phyloP scores from a whole-genome alignment of 345 rosid genomes.

The Streptanthus diversifolius region DNA sequence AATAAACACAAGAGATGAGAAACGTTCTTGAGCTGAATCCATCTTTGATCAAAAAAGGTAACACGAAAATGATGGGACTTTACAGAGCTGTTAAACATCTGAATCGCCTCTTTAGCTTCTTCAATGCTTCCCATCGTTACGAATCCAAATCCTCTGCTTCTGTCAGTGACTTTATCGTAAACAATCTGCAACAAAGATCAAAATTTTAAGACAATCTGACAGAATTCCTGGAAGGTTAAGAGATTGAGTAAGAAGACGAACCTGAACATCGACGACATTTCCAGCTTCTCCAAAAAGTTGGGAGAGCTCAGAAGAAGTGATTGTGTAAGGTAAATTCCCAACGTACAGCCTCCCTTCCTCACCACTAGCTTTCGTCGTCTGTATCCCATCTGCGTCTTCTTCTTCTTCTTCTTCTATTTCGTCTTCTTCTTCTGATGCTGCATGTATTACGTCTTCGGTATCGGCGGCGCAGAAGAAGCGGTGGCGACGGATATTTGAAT shows the following conservation, averaged over 20 bases:
- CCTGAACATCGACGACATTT: slow-evolving; percentile 65
- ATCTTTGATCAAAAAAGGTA: neutral
- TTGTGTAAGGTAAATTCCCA: slow-evolving; percentile 75
- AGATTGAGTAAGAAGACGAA: slow-evolving; percentile 9
- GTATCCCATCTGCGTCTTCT: slow-evolving; percentile 33
- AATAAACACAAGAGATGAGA: neutral
- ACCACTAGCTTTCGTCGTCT: slow-evolving; percentile 30
- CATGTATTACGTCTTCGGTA: slow-evolving; percentile 27
- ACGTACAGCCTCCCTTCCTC: slow-evolving; percentile 72
- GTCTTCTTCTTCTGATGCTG: slow-evolving; percentile 18
- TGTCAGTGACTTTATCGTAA: slow-evolving; percentile 71
- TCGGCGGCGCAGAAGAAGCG: slow-evolving; percentile 37
- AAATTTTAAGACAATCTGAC: neutral
- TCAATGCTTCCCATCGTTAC: slow-evolving; percentile 70
- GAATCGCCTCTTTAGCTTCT: slow-evolving; percentile 84
- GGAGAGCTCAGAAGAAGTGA: slow-evolving; percentile 57
- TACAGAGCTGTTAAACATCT: slow-evolving; percentile 70
- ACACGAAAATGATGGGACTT: slow-evolving; percentile 28
- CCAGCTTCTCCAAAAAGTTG: slow-evolving; percentile 76
- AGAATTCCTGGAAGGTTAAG: neutral
- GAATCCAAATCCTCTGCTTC: slow-evolving; percentile 97
- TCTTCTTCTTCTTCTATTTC: slow-evolving; percentile 33
- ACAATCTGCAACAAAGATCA: slow-evolving; percentile 48
- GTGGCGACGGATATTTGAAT: slow-evolving; percentile 29
- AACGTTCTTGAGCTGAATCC: neutral